phyloP scores from a whole-genome alignment of 1,284 basidiomycete species.

The Meira nashicola region DNA sequence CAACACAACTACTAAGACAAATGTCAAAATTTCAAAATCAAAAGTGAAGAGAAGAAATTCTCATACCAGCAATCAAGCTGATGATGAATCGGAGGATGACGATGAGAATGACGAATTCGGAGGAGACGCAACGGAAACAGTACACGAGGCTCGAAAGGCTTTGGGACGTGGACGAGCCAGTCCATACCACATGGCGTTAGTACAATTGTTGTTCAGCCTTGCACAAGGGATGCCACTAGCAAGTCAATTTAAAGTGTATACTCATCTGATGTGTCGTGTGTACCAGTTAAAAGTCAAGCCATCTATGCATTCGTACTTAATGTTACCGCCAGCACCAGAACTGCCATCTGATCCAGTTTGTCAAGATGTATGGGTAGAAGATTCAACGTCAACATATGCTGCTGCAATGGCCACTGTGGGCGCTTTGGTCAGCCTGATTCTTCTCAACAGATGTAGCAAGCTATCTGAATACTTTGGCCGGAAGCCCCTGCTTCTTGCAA shows the following conservation, averaged over 20 bases:
- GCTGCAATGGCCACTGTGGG: constrained; percentile 42
- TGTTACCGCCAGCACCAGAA: constrained; percentile 24
- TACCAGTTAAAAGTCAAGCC: constrained; percentile 14
- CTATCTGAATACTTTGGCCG: constrained; percentile 35
- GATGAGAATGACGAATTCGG: constrained; percentile 18
- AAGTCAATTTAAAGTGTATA: constrained; percentile 45
- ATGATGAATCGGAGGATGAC: not conserved
- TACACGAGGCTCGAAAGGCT: constrained; percentile 31
- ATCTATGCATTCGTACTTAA: constrained; percentile 7
- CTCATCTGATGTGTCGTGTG: constrained; percentile 40
- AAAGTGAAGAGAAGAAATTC: not conserved
- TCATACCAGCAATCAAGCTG: not conserved
- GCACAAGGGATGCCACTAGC: constrained; percentile 42
- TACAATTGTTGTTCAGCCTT: constrained; percentile 35
- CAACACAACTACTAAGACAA: not conserved
- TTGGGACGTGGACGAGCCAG: constrained; percentile 26
- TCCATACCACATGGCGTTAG: constrained; percentile 43
- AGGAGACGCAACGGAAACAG: constrained; percentile 28
- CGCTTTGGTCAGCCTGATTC: constrained; percentile 33
- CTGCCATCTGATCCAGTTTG: constrained; percentile 34
- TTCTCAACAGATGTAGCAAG: constrained; percentile 29
- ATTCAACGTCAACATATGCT: constrained; percentile 39
- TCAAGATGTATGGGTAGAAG: constrained; percentile 31
- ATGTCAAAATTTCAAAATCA: not conserved
- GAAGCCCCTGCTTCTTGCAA: constrained; percentile 34